Conservation (phyloP, 2,329 filamentous ascomycete genomes). For the Beauveria australis region DNA sequence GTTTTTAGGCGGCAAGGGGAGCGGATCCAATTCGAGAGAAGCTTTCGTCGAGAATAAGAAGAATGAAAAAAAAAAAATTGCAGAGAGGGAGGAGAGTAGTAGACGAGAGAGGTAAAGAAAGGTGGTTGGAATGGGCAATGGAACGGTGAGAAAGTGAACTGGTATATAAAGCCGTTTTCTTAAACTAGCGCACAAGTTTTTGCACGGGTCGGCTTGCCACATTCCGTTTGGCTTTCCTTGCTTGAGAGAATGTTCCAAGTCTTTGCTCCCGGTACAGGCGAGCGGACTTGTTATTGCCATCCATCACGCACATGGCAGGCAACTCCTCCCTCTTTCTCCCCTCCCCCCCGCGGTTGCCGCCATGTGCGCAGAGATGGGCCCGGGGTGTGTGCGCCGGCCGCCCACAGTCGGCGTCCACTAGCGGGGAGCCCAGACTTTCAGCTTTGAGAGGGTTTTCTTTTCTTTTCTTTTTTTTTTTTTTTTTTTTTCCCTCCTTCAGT, state of each 20-base stretch:
- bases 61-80: too few species aligned
- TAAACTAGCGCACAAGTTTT: neutral
- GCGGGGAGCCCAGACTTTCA: neutral
- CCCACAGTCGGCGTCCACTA: neutral
- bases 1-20: too few species aligned
- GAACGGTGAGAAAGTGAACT: neutral
- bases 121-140: neutral
- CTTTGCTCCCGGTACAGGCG: too few species aligned
- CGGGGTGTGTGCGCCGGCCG: neutral
- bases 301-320: neutral
- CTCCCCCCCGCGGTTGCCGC: neutral
- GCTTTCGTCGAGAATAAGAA: too few species aligned
- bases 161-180: neutral
- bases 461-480: neutral
- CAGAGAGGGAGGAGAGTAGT: neutral
- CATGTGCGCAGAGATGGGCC: neutral
- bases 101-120: neutral
- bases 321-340: too few species aligned
- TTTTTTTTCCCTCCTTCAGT: too few species aligned
- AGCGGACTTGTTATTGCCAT: too few species aligned
- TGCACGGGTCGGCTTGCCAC: neutral
- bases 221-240: neutral
- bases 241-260: neutral
- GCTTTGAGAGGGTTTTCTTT: neutral
- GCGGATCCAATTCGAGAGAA: too few species aligned